Percentiles rank a stretch among this genome's conserved stretches.
phyloP scores from a whole-genome alignment of 2,329 filamentous ascomycete genomes.

The Graphium sp. region DNA sequence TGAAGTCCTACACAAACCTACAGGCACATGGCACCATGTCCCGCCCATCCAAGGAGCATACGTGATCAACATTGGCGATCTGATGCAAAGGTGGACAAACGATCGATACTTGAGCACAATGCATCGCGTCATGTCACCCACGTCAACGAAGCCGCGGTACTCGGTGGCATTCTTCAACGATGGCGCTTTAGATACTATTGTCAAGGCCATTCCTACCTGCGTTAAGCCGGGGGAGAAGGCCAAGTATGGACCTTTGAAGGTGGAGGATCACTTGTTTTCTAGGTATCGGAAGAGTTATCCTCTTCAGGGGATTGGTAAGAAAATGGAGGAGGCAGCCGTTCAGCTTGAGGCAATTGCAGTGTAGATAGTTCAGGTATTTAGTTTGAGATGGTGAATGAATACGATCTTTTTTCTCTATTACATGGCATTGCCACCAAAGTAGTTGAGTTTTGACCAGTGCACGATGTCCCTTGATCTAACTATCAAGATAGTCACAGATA shows the following conservation, averaged over 20 bases:
- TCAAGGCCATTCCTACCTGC: neutral
- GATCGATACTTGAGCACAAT: constrained; percentile 32
- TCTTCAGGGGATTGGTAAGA: too few species aligned
- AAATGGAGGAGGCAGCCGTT: too few species aligned
- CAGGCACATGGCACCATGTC: constrained; percentile 23
- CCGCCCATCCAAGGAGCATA: constrained; percentile 25
- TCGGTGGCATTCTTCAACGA: constrained; percentile 40
- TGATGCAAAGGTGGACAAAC: constrained; percentile 31
- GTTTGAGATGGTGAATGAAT: too few species aligned
- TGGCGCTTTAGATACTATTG: constrained; percentile 18
- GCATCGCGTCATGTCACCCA: constrained; percentile 39
- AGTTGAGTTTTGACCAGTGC: too few species aligned
- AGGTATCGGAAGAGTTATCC: too few species aligned
- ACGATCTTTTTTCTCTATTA: too few species aligned
- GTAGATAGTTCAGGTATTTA: too few species aligned
- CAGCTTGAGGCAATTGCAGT: too few species aligned
- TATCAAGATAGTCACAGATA: too few species aligned
- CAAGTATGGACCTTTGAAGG: constrained; percentile 1
- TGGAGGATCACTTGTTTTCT: too few species aligned
- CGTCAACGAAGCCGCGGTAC: constrained; percentile 29
- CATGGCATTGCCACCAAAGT: too few species aligned
- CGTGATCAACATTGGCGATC: constrained; percentile 33
- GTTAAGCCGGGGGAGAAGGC: neutral
- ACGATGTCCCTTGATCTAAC: too few species aligned
- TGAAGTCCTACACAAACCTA: constrained; percentile 27